Evolutionary conservation across 2,329 filamentous ascomycete genomes (phyloP).

Genomic region (Colletotrichum lini): DNA sequence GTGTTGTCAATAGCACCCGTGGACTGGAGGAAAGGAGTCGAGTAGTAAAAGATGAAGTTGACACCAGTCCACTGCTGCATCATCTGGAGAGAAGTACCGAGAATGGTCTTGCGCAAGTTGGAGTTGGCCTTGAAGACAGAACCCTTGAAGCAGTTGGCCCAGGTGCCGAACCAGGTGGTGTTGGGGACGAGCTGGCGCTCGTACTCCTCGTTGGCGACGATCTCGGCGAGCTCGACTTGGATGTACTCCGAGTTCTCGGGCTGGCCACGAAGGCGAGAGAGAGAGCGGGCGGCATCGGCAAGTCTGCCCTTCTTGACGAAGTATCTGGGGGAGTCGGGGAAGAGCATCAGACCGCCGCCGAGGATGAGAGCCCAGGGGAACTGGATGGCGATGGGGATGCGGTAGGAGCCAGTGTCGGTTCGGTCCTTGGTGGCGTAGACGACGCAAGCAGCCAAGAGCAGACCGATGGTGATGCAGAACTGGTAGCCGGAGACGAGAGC

Average conservation of each 20-base stretch:
- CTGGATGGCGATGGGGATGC: constrained; percentile 86
- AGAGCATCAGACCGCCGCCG: constrained; percentile 77
- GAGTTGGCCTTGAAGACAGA: constrained; percentile 74
- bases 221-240: constrained; percentile 84
- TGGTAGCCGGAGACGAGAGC: constrained; percentile 87
- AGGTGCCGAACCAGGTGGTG: constrained; percentile 75
- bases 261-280: constrained; percentile 82
- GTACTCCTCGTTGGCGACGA: constrained; percentile 91
- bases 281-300: constrained; percentile 72
- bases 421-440: constrained; percentile 79
- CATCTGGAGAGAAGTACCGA: constrained; percentile 83
- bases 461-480: constrained; percentile 85
- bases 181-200: constrained; percentile 79
- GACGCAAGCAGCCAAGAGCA: constrained; percentile 81
- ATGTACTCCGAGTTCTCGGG: constrained; percentile 80
- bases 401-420: constrained; percentile 77
- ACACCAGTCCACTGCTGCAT: constrained; percentile 89
- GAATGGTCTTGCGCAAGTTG: constrained; percentile 79
- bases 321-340: constrained; percentile 90
- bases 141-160: constrained; percentile 78
- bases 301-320: constrained; percentile 84
- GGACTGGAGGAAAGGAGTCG: constrained; percentile 86
- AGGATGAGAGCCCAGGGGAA: constrained; percentile 86
- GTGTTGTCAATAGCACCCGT: constrained; percentile 82
- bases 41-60: constrained; percentile 94